Evolutionary conservation across 2,329 filamentous ascomycete genomes (phyloP), one percentile per base, ranked within the genome.

Genomic region (Exophiala oligosperma): DNA sequence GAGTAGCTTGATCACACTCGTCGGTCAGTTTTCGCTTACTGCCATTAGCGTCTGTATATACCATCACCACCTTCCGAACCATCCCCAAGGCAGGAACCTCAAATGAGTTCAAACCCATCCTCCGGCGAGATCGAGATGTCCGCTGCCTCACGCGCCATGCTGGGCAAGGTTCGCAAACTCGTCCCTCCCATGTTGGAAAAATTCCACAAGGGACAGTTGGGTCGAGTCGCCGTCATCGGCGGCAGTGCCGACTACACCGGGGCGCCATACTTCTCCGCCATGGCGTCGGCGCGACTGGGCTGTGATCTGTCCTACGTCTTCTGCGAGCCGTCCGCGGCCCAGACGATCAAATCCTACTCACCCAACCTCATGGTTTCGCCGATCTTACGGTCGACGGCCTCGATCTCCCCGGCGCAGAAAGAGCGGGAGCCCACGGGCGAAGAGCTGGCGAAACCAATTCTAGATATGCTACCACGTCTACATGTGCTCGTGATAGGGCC

Each of bases 301-400:
- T 66, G 53, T 48, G 48, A 58, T 29, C 56, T 66, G n/a, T 64
- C 61, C 49, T 67, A 66, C 49, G 89, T 99, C 62, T 96, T 99
- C 70, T 99, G 94, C 79, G 96, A 96, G 60, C 91, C 90, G 8
- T 88, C 84, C 54, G 94, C 94, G 2, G 91, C 83, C 48, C 81
- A 79, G 69, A 92, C 97, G 38, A 96, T 99, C 77, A 99, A 99
- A 79, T 91, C 91, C 3, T 99, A 97, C 78, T 97, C 92, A 21
- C 94, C 94, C 2, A 97, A 97, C 73, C 81, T 99, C 28, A 99
- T 99, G 93, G 94, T 99, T 9, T 94, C 97, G 74, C 94, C 94
- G 0, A 84, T 97, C 66, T 93, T 99, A 85, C 89, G 91, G 29
- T 91, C 94, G 74, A 84, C 85, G 47, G 81, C 83, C 66, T 67